Conservation (phyloP, 2,329 filamentous ascomycete species). For the Phaeoacremonium minimum region DNA sequence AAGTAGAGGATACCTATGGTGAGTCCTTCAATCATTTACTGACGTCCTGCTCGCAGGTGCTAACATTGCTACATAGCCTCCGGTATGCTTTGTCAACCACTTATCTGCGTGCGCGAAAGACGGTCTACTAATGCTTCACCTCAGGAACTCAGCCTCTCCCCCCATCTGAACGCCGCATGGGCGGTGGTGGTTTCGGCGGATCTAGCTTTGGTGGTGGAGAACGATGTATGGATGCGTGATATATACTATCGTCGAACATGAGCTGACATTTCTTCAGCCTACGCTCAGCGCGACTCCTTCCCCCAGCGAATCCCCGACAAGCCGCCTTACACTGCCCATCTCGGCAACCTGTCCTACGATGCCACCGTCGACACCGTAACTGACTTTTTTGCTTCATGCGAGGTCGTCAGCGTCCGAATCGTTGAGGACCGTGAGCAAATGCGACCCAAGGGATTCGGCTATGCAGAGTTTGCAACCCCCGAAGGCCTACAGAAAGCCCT, state of each 20-base stretch:
- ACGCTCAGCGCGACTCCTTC: conserved; percentile 66
- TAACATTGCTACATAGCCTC: conserved; percentile 23
- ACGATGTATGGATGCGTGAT: no score
- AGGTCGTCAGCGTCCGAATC: conserved; percentile 86
- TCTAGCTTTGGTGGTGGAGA: no score
- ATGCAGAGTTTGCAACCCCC: conserved; percentile 85
- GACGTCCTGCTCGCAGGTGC: conserved; percentile 14
- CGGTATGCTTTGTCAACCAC: conserved; percentile 24
- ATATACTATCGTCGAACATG: no score
- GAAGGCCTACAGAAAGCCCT: conserved; percentile 92
- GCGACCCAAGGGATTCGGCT: conserved; percentile 96
- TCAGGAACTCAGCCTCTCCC: conserved; percentile 55
- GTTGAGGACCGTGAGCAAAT: conserved; percentile 94
- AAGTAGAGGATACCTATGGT: conserved; percentile 90
- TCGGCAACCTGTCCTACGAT: conserved; percentile 96
- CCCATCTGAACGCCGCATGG: conserved; percentile 40
- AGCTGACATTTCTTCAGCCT: conserved; percentile 36
- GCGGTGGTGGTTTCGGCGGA: conserved; percentile 9
- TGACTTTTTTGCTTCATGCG: conserved; percentile 80
- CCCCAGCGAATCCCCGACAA: conserved; percentile 74
- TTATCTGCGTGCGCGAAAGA: no score
- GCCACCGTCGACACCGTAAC: conserved; percentile 77
- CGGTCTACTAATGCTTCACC: conserved; percentile 7
- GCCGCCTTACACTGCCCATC: conserved; percentile 91
- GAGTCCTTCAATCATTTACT: conserved; percentile 31